phyloP scores from a whole-genome alignment of 768 basidiomycete genomes.

The Boletus tomentosulus region DNA sequence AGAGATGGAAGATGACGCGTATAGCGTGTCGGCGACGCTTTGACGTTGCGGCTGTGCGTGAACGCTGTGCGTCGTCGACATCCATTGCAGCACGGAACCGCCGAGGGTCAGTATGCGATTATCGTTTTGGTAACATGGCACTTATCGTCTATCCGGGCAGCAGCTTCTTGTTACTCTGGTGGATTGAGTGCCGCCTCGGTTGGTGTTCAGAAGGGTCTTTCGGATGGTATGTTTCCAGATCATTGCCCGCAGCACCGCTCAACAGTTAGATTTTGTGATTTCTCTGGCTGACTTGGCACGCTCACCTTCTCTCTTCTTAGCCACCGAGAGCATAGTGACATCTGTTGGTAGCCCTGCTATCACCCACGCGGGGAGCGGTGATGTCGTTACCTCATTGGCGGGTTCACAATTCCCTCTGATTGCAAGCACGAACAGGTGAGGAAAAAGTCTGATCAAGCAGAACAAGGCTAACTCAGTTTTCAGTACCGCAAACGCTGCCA shows the following conservation, averaged over 20 bases:
- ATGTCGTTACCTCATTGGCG: constrained; percentile 45
- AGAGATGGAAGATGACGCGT: no score
- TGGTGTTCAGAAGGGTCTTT: constrained; percentile 10
- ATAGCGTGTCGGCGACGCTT: no score
- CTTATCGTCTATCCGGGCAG: not conserved
- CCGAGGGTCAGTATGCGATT: not conserved
- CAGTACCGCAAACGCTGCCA: constrained; percentile 17
- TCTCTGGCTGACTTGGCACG: not conserved
- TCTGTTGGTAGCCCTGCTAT: constrained; percentile 55
- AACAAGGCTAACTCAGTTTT: not conserved
- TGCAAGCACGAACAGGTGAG: constrained; percentile 14
- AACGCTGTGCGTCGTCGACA: constrained; percentile 35
- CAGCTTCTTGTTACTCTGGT: constrained; percentile 15
- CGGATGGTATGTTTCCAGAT: constrained; percentile 5
- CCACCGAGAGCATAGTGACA: constrained; percentile 50
- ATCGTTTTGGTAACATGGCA: not conserved
- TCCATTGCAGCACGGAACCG: constrained; percentile 31
- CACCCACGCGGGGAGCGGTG: constrained; percentile 48
- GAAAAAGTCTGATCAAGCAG: not conserved
- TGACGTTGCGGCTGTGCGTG: no score
- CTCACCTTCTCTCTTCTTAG: not conserved
- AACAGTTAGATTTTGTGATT: not conserved
- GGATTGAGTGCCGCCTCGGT: constrained; percentile 3
- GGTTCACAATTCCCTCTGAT: constrained; percentile 53
- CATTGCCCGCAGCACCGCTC: not conserved